Evolutionary conservation across 495 filamentous ascomycete genomes (phyloP).

Genomic region (Darksidea phi): DNA sequence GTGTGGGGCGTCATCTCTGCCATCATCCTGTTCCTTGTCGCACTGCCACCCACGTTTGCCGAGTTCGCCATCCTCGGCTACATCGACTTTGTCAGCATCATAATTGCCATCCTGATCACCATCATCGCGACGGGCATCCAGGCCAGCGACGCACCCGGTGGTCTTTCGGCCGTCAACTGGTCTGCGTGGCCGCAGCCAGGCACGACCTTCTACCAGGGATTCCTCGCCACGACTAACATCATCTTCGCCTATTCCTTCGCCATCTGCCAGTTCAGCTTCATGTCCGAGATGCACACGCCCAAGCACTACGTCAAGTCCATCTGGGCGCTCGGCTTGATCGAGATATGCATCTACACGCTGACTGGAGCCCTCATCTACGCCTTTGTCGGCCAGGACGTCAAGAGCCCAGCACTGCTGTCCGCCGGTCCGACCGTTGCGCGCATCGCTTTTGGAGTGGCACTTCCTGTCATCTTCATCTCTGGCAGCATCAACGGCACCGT

Average conservation of each 20-base stretch:
- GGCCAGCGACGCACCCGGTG: slow-evolving; percentile 35
- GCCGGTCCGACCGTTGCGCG: slow-evolving; percentile 61
- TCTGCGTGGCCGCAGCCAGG: slow-evolving; percentile 27
- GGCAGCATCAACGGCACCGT: slow-evolving; percentile 68
- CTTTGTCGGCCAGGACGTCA: slow-evolving; percentile 65
- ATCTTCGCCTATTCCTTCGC: slow-evolving; percentile 73
- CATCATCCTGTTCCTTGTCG: slow-evolving; percentile 33
- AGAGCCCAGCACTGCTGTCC: slow-evolving; percentile 66
- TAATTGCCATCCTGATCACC: slow-evolving; percentile 63
- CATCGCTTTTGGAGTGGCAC: slow-evolving; percentile 75
- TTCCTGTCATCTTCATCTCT: slow-evolving; percentile 68
- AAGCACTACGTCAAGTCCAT: slow-evolving; percentile 54
- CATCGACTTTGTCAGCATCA: slow-evolving; percentile 63
- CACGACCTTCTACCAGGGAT: slow-evolving; percentile 42
- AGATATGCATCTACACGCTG: slow-evolving; percentile 67
- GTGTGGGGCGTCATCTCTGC: slow-evolving; percentile 35
- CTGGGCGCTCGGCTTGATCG: slow-evolving; percentile 61
- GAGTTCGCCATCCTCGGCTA: slow-evolving; percentile 45
- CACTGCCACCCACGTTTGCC: slow-evolving; percentile 46
- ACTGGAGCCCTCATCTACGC: slow-evolving; percentile 70
- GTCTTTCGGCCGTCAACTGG: slow-evolving; percentile 41
- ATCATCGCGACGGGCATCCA: slow-evolving; percentile 54
- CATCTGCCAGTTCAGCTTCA: slow-evolving; percentile 74
- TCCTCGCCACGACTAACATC: slow-evolving; percentile 68
- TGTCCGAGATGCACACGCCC: slow-evolving; percentile 74